These are phyloP conservation scores for Cercospora janseana DNA, from an alignment of 2,329 filamentous ascomycete species.

Conservation along the genomic window DNA sequence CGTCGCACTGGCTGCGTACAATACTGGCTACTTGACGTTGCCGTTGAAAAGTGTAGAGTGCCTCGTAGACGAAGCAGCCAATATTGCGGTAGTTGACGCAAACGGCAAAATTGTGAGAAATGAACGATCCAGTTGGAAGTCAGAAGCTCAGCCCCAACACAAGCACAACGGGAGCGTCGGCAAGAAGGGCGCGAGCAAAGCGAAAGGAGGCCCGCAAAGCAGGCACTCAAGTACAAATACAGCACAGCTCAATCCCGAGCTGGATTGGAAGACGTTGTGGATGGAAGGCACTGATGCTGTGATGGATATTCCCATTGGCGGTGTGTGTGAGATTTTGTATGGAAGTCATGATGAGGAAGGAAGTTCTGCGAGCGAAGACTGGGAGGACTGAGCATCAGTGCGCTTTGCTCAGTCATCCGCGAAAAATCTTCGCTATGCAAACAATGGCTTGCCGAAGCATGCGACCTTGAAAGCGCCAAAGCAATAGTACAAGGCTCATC, in stretches of 20 bases:
- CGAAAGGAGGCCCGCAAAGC: conserved; percentile 38
- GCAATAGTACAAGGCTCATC: too few species aligned
- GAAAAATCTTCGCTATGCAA: too few species aligned
- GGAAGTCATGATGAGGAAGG: conserved; percentile 46
- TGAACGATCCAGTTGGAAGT: conserved; percentile 32
- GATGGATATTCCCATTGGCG: conserved; percentile 92
- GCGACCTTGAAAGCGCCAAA: too few species aligned
- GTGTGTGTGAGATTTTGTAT: conserved; percentile 92
- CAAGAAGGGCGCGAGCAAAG: conserved; percentile 42
- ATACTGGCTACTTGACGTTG: conserved; percentile 82
- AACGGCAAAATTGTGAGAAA: conserved; percentile 58
- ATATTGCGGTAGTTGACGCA: conserved; percentile 76
- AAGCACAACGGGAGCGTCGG: conserved; percentile 29
- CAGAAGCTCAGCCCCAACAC: conserved; percentile 14
- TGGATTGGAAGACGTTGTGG: conserved; percentile 82
- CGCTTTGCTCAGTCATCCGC: background rate
- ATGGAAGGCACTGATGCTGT: conserved; percentile 92
- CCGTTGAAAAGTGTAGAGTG: conserved; percentile 79
- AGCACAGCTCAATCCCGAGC: conserved; percentile 34
- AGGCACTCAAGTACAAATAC: conserved; percentile 38
- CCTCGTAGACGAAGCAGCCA: conserved; percentile 84
- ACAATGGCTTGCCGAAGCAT: too few species aligned
- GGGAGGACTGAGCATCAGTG: background rate
- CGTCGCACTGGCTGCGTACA: conserved; percentile 85
- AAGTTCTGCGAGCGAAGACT: conserved; percentile 3